A percentile compares a stretch with the other conserved stretches of the same genome.
These are phyloP conservation scores for Podaxis sp. DNA, from an alignment of 768 basidiomycete genomes.

Conservation along the genomic window DNA sequence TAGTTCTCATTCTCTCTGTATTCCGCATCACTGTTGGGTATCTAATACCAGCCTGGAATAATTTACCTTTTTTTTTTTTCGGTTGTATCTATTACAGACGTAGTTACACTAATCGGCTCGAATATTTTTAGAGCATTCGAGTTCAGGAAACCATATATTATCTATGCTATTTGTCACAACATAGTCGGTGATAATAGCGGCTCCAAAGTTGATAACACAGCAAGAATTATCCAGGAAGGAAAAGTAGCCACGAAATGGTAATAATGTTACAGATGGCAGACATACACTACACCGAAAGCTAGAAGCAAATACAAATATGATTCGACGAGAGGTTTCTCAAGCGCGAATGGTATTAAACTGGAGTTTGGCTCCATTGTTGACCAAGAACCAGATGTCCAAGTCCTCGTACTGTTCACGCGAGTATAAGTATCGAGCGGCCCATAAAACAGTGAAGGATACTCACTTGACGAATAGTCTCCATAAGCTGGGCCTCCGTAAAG, in stretches of 20 bases:
- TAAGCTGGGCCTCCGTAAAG: constrained; percentile 88
- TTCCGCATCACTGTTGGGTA: neutral
- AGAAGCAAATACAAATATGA: neutral
- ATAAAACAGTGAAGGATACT: constrained; percentile 22
- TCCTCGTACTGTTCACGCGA: constrained; percentile 72
- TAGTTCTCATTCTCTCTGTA: neutral
- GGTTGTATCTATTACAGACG: constrained; percentile 1
- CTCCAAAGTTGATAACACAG: neutral
- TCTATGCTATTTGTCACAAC: neutral
- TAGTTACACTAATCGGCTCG: neutral
- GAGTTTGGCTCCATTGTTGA: constrained; percentile 82
- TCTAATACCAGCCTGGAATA: neutral
- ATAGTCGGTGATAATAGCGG: neutral
- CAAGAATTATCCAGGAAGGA: neutral
- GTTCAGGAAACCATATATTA: neutral
- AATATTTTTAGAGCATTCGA: neutral
- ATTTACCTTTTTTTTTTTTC: constrained; percentile 4
- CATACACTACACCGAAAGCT: constrained; percentile 5
- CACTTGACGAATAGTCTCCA: constrained; percentile 81
- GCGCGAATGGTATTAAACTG: constrained; percentile 29
- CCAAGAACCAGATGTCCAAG: constrained; percentile 74
- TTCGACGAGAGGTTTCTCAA: neutral
- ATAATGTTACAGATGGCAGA: constrained; percentile 2
- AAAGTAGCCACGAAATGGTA: neutral
- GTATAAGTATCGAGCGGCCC: constrained; percentile 14